phyloP scores from a whole-genome alignment of 2,329 filamentous ascomycete genomes.

The Bisporella sp. region DNA sequence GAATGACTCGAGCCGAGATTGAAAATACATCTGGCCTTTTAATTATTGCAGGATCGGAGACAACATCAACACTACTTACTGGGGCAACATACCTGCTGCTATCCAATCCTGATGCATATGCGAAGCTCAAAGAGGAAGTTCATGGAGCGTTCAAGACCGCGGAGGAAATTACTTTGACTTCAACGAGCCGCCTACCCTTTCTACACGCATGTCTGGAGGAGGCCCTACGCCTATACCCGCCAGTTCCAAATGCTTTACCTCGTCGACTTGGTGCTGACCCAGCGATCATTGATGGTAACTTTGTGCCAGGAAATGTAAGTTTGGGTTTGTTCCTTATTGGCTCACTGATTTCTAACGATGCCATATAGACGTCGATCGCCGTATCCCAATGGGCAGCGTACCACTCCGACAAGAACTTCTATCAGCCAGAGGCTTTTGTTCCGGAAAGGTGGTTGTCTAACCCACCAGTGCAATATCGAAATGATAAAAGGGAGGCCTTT shows the following conservation, averaged over 20 bases:
- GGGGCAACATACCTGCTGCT: not conserved
- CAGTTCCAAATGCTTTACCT: constrained; percentile 8
- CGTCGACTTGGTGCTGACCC: not conserved
- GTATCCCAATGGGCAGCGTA: not conserved
- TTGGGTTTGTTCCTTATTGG: no score
- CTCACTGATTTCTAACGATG: not conserved
- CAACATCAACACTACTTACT: constrained; percentile 31
- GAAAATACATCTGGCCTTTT: constrained; percentile 6
- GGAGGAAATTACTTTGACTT: not conserved
- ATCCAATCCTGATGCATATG: not conserved
- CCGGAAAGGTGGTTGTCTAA: not conserved
- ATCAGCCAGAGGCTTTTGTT: not conserved
- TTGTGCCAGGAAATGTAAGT: not conserved
- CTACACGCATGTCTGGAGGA: constrained; percentile 31
- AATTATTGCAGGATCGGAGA: constrained; percentile 30
- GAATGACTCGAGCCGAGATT: not conserved
- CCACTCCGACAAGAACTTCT: not conserved
- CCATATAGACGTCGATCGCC: not conserved
- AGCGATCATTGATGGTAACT: not conserved
- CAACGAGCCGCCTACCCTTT: constrained; percentile 7
- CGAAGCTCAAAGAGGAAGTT: not conserved
- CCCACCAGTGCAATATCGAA: not conserved
- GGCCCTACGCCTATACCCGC: constrained; percentile 29
- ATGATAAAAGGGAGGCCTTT: not conserved
- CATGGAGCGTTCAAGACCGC: not conserved